Evolutionary conservation across 345 rosid species (phyloP).

Genomic region (Eucalyptus marginata): DNA sequence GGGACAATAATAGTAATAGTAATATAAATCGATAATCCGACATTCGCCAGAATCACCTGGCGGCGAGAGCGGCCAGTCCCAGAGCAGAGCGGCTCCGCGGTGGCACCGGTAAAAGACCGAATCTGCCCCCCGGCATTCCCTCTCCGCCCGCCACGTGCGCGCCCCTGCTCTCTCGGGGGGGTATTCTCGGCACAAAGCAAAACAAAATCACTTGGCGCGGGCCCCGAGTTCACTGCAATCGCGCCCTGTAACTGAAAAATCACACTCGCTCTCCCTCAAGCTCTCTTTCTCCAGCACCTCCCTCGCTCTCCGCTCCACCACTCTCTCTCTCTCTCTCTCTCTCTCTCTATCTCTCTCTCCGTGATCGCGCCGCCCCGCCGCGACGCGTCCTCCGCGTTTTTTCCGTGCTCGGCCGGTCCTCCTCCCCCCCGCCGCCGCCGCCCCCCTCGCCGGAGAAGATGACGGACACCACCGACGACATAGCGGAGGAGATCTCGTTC

Average conservation of each 20-base stretch:
- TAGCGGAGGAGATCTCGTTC: slow-evolving; percentile 87
- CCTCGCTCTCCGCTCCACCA: background rate
- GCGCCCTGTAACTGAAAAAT: background rate
- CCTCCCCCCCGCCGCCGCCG: background rate
- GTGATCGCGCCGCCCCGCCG: background rate
- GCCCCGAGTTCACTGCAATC: background rate
- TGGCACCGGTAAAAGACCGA: background rate
- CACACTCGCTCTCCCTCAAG: background rate
- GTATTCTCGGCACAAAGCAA: background rate
- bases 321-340: background rate
- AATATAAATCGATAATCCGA: background rate
- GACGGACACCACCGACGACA: slow-evolving; percentile 97
- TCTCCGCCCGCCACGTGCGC: background rate
- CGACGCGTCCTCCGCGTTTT: background rate
- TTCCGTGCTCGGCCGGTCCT: background rate
- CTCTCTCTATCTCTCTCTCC: background rate
- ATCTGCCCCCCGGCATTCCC: background rate
- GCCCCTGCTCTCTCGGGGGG: background rate
- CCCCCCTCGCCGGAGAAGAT: slow-evolving; percentile 3
- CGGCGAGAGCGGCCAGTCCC: background rate
- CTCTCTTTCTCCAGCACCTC: background rate
- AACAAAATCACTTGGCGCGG: background rate
- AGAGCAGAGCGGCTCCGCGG: no score
- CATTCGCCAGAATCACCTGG: background rate
- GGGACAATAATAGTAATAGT: background rate